Evolutionary conservation across 2,329 filamentous ascomycete species (phyloP).

Genomic region (Dactylellina drechsleri): DNA sequence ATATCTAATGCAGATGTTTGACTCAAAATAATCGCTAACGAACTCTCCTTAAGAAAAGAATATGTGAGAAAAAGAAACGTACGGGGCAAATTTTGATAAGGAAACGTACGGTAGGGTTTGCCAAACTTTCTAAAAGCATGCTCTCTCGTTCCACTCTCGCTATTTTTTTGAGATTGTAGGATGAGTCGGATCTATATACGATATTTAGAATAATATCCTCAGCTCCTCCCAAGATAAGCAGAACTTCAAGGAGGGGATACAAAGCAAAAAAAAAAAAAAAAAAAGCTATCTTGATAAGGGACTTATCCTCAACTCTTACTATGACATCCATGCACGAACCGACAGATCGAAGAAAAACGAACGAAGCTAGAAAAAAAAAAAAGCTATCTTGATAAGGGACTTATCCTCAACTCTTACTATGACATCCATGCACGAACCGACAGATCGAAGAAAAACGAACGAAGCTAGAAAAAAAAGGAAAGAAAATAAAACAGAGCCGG

Average conservation of each 20-base stretch:
- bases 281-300: conserved; percentile 39
- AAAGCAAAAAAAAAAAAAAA: conserved; percentile 10
- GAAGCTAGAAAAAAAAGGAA: conserved; percentile 8
- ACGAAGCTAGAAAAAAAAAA: conserved; percentile 1
- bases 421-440: conserved; percentile 1
- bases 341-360: conserved; percentile 15
- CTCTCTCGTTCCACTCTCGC: neutral
- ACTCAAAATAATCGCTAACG: neutral
- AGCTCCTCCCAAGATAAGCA: conserved; percentile 38
- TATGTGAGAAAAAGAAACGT: conserved; percentile 9
- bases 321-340: neutral
- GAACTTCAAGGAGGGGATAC: neutral
- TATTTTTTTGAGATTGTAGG: conserved; percentile 7
- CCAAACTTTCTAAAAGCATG: conserved; percentile 8
- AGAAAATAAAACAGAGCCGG: conserved; percentile 22
- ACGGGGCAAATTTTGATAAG: conserved; percentile 23
- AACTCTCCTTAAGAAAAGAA: conserved; percentile 15
- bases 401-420: conserved; percentile 4
- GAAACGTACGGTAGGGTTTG: conserved; percentile 6
- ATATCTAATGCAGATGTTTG: neutral
- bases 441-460: conserved; percentile 16
- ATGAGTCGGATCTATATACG: conserved; percentile 48
- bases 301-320: conserved; percentile 10
- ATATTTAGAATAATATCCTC: conserved; percentile 30
- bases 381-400: conserved; percentile 40